Percentiles rank a stretch among this genome's conserved stretches.
These are phyloP conservation scores for Eucalyptus decipiens DNA, from an alignment of 345 rosid genomes.

Conservation along the genomic window DNA sequence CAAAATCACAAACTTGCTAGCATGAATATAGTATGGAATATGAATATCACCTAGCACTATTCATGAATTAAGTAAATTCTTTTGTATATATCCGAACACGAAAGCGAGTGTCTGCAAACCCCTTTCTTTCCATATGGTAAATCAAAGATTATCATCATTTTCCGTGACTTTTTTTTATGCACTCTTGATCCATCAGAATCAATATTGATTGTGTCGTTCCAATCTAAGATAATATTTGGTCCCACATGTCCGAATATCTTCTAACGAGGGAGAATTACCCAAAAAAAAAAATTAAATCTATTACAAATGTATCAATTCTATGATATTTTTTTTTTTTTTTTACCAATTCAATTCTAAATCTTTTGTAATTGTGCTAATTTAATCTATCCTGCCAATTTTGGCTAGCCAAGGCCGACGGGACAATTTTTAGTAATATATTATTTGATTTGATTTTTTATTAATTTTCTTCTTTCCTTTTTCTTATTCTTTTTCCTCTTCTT, in stretches of 20 bases:
- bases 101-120: background rate
- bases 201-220: background rate
- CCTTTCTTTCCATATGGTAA: background rate
- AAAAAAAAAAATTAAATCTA: no score
- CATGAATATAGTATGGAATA: background rate
- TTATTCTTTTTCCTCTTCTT: no score
- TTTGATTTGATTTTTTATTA: no score
- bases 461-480: no score
- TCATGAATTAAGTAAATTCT: background rate
- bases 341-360: no score
- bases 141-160: background rate
- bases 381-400: no score
- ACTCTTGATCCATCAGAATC: background rate
- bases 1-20: background rate
- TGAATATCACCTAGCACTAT: background rate
- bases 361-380: no score
- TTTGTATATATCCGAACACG: background rate
- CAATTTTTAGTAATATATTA: no score
- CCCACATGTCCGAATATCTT: background rate
- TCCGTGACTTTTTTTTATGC: background rate
- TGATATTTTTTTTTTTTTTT: no score
- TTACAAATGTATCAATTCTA: no score
- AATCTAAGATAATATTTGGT: background rate
- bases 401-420: rapidly evolving
- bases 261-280: background rate